Conservation (phyloP, 306 rosid genomes). For the Nissolia schottii region DNA sequence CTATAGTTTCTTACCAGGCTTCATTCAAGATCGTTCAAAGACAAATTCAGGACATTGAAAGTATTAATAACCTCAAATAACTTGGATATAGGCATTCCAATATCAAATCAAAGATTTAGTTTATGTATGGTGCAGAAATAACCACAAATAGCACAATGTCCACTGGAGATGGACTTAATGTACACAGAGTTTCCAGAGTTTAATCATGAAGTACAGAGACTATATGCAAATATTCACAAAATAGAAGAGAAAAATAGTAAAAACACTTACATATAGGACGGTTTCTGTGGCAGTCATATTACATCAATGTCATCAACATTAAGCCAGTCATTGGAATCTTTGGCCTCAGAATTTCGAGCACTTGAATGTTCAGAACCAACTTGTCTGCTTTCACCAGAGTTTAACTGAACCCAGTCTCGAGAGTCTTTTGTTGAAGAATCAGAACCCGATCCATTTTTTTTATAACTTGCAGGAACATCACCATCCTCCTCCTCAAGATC, state of each 20-base stretch:
- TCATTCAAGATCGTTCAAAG: constrained; percentile 1
- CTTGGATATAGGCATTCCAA: neutral
- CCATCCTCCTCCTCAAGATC: constrained; percentile 94
- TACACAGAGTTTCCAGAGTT: constrained; percentile 50
- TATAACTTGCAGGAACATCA: constrained; percentile 46
- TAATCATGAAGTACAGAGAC: constrained; percentile 34
- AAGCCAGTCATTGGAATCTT: constrained; percentile 94
- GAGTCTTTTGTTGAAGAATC: constrained; percentile 88
- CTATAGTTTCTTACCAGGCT: neutral
- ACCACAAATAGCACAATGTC: constrained; percentile 36
- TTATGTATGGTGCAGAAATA: constrained; percentile 29
- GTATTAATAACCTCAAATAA: constrained; percentile 13
- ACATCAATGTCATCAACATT: constrained; percentile 81
- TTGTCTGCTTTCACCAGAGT: constrained; percentile 43
- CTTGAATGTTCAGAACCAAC: constrained; percentile 57
- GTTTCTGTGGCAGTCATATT: constrained; percentile 41
- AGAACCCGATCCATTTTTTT: constrained; percentile 65
- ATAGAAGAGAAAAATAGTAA: constrained; percentile 22
- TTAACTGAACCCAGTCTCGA: constrained; percentile 87
- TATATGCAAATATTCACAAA: constrained; percentile 60
- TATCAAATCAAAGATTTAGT: constrained; percentile 11
- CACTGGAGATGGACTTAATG: constrained; percentile 40
- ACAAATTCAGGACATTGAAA: neutral
- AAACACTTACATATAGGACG: constrained; percentile 21
- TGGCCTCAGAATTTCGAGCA: constrained; percentile 50